A percentile compares a stretch with the other conserved stretches of the same genome.
Evolutionary conservation across 352 stramenopile species (phyloP).

Genomic region (Globisporangium barbulae): DNA sequence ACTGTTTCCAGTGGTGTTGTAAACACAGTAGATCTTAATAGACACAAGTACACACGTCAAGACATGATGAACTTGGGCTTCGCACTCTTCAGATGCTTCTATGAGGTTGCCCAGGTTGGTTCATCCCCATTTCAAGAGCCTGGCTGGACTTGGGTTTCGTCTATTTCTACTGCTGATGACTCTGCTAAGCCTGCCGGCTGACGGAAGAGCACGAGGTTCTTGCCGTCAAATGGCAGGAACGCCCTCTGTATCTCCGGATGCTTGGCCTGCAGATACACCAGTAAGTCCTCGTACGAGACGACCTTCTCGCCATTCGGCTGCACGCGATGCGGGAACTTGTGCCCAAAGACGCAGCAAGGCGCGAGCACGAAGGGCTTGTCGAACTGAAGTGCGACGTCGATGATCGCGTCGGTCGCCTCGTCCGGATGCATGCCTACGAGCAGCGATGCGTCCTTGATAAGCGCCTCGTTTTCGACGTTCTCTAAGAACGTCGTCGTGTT

Average conservation of each 20-base stretch:
- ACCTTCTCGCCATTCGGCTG: conserved; percentile 48
- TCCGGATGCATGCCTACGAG: conserved; percentile 95
- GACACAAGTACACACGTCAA: not conserved
- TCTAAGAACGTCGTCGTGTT: conserved; percentile 63
- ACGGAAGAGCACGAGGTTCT: conserved; percentile 80
- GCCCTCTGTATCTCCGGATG: conserved; percentile 48
- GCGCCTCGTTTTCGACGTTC: conserved; percentile 33
- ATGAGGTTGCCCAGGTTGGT: not conserved
- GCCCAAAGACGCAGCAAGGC: conserved; percentile 95
- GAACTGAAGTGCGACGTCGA: conserved; percentile 88
- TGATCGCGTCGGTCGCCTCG: conserved; percentile 93
- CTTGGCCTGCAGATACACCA: conserved; percentile 80
- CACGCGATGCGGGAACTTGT: conserved; percentile 82
- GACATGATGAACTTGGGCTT: not conserved
- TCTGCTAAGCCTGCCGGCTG: conserved; percentile 3
- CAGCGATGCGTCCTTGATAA: conserved; percentile 73
- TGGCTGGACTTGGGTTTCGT: not conserved
- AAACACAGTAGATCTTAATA: not conserved
- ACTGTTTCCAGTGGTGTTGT: conserved; percentile 19
- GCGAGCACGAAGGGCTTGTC: conserved; percentile 94
- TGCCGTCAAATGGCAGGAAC: conserved; percentile 78
- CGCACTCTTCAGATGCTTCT: not conserved
- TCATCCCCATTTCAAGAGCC: not conserved
- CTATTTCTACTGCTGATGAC: not conserved
- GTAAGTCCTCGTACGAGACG: conserved; percentile 71